Evolutionary conservation across 2,329 filamentous ascomycete genomes (phyloP), one percentile per base, ranked within the genome.

Genomic region (Dendryphion nanum): DNA sequence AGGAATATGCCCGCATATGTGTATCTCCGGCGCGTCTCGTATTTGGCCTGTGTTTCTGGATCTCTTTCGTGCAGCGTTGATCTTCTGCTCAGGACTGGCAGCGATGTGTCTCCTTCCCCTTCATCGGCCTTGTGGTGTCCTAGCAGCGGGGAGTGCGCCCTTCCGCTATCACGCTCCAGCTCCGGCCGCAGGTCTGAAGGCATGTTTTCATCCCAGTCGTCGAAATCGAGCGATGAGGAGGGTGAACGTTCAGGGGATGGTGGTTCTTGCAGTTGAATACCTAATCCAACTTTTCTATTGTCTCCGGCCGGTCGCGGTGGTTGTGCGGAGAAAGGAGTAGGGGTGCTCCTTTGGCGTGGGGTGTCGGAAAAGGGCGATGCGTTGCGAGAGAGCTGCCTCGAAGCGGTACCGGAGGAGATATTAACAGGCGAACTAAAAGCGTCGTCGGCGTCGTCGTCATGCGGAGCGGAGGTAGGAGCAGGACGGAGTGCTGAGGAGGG

Each of bases 1-100:
- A 98, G 76, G 67, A 96, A 96, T 50, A 89, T 79, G 35, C 79
- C 83, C 2, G 93, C 91, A 61, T 91, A 88, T 17, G 86, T 84
- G 68, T 98, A 97, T 68, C 89, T 89, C 61, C 81, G 85, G 59
- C 80, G 79, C 23, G 87, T 89, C 30, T 82, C 83, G 43, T 76
- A 69, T 48, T 78, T 77, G 14, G 81, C 77, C 50, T 78, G 74
- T 23, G 74, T 72, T 42, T 81, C 77, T n/a, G 88, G 86, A 59
- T 85, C 90, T 53, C 81, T 77, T 59, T 88, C 89, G 57, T 85
- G 82, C 69, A 95, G 82, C 10, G 83, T 84, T 29, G 82, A 85
- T 40, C 79, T 73, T 39, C 80, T 74, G 30, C 56, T 70, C 45
- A 77, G 67, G 17, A 58, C 51, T 13, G 71, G 66, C 31, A 63